Conservation (phyloP, 495 filamentous ascomycete genomes). For the Penicillium goetzii region DNA sequence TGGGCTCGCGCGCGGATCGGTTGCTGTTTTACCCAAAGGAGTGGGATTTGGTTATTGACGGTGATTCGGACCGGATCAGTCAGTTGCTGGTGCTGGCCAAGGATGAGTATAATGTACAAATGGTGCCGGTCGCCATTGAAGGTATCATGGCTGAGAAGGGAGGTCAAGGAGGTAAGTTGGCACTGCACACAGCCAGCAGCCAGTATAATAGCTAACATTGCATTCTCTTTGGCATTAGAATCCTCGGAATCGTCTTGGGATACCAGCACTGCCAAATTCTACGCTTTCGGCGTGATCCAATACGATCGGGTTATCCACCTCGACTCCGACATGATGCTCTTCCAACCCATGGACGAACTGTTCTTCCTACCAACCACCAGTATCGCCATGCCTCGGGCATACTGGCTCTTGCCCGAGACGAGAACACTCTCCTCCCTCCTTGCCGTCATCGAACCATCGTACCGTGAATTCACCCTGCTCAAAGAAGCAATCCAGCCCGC, state of each 20-base stretch:
- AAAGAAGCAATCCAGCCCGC: constrained; percentile 42
- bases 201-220: not conserved
- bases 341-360: constrained; percentile 71
- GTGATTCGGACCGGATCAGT: constrained; percentile 49
- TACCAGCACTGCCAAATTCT: constrained; percentile 68
- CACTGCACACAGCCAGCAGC: not conserved
- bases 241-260: constrained; percentile 54
- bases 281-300: constrained; percentile 70
- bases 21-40: constrained; percentile 67
- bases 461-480: constrained; percentile 55
- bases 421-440: constrained; percentile 63
- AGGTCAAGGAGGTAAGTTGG: constrained; percentile 33
- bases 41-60: constrained; percentile 53
- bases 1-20: constrained; percentile 65
- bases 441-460: constrained; percentile 66
- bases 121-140: constrained; percentile 64
- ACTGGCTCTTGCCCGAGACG: constrained; percentile 64
- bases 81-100: constrained; percentile 62
- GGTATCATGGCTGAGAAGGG: constrained; percentile 43
- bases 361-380: constrained; percentile 67
- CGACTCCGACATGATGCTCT: constrained; percentile 68
- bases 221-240: constrained; percentile 3
- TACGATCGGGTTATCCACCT: constrained; percentile 70
- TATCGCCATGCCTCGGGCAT: constrained; percentile 70
- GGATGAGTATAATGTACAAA: constrained; percentile 62